Evolutionary conservation across 2,329 filamentous ascomycete genomes (phyloP).

Genomic region (Fusarium chlamydosporum): DNA sequence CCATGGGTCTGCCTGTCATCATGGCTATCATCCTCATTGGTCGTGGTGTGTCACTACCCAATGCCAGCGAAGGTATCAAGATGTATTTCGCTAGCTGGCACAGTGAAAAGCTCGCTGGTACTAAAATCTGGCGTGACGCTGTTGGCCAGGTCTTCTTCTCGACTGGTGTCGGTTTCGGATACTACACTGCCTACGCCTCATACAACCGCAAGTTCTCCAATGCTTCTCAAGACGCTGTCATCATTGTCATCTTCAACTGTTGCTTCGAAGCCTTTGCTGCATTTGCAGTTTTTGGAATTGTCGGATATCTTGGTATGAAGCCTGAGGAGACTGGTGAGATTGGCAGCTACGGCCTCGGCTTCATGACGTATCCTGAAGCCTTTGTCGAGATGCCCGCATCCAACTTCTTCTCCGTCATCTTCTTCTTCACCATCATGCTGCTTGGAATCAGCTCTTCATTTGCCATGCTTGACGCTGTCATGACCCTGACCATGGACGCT

Average conservation of each 20-base stretch:
- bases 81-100: slow-evolving; percentile 13
- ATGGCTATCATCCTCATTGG: neutral
- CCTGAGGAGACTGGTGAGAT: neutral
- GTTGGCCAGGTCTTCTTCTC: slow-evolving; percentile 61
- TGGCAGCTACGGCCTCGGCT: neutral
- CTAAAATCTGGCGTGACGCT: slow-evolving; percentile 63
- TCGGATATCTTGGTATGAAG: neutral
- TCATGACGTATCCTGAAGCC: neutral
- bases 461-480: neutral
- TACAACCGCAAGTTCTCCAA: slow-evolving; percentile 68
- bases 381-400: neutral
- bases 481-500: neutral
- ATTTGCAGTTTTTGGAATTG: slow-evolving; percentile 1
- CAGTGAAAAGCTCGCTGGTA: neutral
- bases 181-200: slow-evolving; percentile 68
- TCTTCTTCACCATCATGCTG: neutral
- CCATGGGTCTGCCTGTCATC: neutral
- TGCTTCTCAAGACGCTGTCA: neutral
- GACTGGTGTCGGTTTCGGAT: slow-evolving; percentile 66
- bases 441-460: slow-evolving; percentile 6
- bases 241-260: neutral
- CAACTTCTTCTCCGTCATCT: neutral
- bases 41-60: neutral
- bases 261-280: neutral
- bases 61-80: neutral